Evolutionary conservation across 2,329 filamentous ascomycete genomes (phyloP).

Genomic region (Colletotrichum phormii): DNA sequence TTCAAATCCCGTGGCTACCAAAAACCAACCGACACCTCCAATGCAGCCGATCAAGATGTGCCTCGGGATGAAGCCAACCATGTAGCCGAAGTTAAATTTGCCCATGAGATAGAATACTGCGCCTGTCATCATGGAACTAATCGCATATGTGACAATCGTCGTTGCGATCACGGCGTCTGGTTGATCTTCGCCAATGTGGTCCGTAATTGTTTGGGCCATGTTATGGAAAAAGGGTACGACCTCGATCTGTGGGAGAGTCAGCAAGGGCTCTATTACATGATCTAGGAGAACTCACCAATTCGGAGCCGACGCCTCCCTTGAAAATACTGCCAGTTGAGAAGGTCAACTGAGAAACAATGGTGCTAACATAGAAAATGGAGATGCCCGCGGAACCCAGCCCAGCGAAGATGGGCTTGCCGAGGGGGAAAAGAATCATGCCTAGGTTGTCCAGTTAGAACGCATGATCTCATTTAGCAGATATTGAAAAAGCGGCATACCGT

Average conservation of each 20-base stretch:
- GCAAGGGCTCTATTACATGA: slow-evolving; percentile 10
- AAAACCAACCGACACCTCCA: slow-evolving; percentile 95
- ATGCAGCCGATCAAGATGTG: slow-evolving; percentile 98
- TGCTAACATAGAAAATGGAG: slow-evolving; percentile 98
- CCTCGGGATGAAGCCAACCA: slow-evolving; percentile 96
- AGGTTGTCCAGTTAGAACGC: slow-evolving; percentile 30
- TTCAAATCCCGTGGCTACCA: slow-evolving; percentile 91
- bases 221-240: slow-evolving; percentile 99
- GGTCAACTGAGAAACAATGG: slow-evolving; percentile 90
- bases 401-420: slow-evolving; percentile 87
- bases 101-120: slow-evolving; percentile 93
- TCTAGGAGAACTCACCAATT: slow-evolving; percentile 71
- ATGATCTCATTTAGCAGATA: slow-evolving; percentile 15
- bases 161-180: slow-evolving; percentile 91
- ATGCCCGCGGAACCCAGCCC: slow-evolving; percentile 92
- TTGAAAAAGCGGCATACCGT: slow-evolving; percentile 66
- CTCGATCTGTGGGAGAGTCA: slow-evolving; percentile 73
- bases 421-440: slow-evolving; percentile 94
- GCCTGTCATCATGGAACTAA: slow-evolving; percentile 92
- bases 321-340: slow-evolving; percentile 92
- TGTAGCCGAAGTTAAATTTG: slow-evolving; percentile 85
- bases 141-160: slow-evolving; percentile 89
- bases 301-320: slow-evolving; percentile 90
- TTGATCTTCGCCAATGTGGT: slow-evolving; percentile 80
- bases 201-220: slow-evolving; percentile 92